Evolutionary conservation across 495 filamentous ascomycete species (phyloP).

Genomic region (Xylaria longipes): DNA sequence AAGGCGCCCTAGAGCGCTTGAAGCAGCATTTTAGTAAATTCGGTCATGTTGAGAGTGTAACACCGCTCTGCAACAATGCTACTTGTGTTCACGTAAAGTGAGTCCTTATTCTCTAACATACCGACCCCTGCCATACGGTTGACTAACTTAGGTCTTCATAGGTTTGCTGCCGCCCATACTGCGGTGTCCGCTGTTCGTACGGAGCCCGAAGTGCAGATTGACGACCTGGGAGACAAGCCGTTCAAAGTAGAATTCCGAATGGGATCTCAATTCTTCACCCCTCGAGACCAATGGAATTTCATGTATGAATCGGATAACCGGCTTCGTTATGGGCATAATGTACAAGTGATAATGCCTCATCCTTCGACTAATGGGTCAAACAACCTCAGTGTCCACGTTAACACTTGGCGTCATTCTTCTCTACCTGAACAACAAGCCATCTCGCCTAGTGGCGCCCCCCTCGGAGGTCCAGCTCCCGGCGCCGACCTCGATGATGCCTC

Average conservation of each 20-base stretch:
- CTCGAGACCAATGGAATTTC: neutral
- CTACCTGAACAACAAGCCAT: too few species aligned
- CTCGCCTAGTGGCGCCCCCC: neutral
- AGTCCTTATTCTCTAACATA: neutral
- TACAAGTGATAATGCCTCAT: neutral
- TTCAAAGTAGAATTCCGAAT: neutral
- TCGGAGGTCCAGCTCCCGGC: neutral
- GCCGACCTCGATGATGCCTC: neutral
- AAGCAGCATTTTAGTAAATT: conserved; percentile 17
- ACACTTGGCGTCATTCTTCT: neutral
- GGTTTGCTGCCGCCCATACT: neutral
- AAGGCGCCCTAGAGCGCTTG: neutral
- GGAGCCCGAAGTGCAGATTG: neutral
- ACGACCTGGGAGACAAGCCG: neutral
- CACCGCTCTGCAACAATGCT: neutral
- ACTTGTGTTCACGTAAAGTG: conserved; percentile 4
- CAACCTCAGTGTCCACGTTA: neutral
- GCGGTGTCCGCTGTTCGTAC: neutral
- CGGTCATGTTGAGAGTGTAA: conserved; percentile 5
- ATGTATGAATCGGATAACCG: neutral
- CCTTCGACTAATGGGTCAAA: neutral
- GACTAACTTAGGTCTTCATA: conserved; percentile 1
- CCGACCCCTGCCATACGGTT: neutral
- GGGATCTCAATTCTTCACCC: conserved; percentile 18
- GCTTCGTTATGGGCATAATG: too few species aligned